These are phyloP conservation scores for Phytophthora melonis DNA, from an alignment of 352 stramenopile genomes.

Conservation along the genomic window DNA sequence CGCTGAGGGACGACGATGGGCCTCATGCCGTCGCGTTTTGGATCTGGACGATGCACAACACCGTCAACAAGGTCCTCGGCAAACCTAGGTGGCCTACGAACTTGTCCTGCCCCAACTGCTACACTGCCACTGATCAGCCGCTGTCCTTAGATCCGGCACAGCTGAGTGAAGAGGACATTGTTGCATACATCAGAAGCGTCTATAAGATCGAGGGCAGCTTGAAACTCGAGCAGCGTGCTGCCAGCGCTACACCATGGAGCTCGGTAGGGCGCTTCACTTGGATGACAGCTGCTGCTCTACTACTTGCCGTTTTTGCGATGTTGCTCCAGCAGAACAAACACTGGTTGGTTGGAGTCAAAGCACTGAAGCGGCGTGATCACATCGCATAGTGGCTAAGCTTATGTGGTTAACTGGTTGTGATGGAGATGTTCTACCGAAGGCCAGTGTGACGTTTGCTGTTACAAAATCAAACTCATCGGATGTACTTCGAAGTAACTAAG, in stretches of 20 bases:
- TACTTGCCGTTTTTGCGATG: conserved; percentile 29
- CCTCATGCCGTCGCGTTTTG: conserved; percentile 62
- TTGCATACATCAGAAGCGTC: conserved; percentile 55
- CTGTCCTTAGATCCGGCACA: conserved; percentile 51
- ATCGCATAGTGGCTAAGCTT: conserved; percentile 27
- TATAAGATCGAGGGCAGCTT: conserved; percentile 45
- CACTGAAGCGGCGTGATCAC: conserved; percentile 27
- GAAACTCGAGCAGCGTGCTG: conserved; percentile 37
- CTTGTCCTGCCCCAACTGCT: conserved; percentile 60
- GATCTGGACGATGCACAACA: conserved; percentile 87
- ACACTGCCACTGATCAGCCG: conserved; percentile 42
- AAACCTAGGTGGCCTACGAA: conserved; percentile 68
- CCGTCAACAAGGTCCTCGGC: conserved; percentile 73
- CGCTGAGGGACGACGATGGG: conserved; percentile 46
- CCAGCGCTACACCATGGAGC: conserved; percentile 19
- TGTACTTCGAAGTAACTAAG: too few relatives aligned
- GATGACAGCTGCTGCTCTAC: conserved; percentile 31
- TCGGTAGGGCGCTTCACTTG: conserved; percentile 45
- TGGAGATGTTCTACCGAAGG: too few relatives aligned
- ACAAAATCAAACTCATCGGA: neutral
- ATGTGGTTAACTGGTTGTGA: too few relatives aligned
- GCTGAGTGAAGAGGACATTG: conserved; percentile 56
- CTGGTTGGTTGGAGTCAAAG: conserved; percentile 29
- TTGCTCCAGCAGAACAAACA: conserved; percentile 31
- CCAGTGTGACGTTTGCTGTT: neutral